A percentile compares a stretch with the other conserved stretches of the same genome.
Evolutionary conservation across 805 yeast species (phyloP).

Genomic region (Hanseniaspora valbyensis): DNA sequence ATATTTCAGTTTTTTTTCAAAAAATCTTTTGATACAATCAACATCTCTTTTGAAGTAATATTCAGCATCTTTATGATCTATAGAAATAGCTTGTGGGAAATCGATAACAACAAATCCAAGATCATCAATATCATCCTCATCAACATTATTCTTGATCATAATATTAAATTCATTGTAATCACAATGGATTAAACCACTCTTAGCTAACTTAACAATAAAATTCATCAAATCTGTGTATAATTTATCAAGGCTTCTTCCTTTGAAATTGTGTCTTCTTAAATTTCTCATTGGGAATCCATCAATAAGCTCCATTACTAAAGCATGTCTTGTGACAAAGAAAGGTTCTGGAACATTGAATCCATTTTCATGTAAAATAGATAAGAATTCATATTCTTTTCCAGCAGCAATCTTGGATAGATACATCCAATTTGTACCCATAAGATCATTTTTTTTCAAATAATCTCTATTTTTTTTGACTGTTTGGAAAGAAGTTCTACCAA

Average conservation of each 20-base stretch:
- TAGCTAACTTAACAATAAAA: slow-evolving; percentile 72
- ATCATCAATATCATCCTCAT: slow-evolving; percentile 34
- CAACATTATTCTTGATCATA: slow-evolving; percentile 54
- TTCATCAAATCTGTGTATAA: slow-evolving; percentile 79
- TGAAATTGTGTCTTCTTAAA: slow-evolving; percentile 48
- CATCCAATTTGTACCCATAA: slow-evolving; percentile 81
- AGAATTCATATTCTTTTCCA: slow-evolving; percentile 78
- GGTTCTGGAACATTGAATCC: slow-evolving; percentile 86
- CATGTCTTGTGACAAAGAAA: slow-evolving; percentile 79
- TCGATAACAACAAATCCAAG: slow-evolving; percentile 83
- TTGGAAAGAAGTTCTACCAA: slow-evolving; percentile 87
- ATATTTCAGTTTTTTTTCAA: slow-evolving; percentile 65
- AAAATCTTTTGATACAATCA: slow-evolving; percentile 75
- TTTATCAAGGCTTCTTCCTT: slow-evolving; percentile 43
- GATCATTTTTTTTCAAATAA: slow-evolving; percentile 51
- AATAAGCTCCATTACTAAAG: slow-evolving; percentile 84
- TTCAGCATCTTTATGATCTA: slow-evolving; percentile 81
- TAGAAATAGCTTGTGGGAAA: slow-evolving; percentile 95
- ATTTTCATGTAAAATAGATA: slow-evolving; percentile 59
- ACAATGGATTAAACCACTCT: slow-evolving; percentile 88
- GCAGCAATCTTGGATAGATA: slow-evolving; percentile 82
- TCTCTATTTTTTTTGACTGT: slow-evolving; percentile 92
- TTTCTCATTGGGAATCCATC: slow-evolving; percentile 86
- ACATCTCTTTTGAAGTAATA: slow-evolving; percentile 86
- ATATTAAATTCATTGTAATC: slow-evolving; percentile 96